Evolutionary conservation across 164 flowering plant species (phyloP), one percentile per base, ranked within the genome.

Genomic region (Tetracentron sinense): DNA sequence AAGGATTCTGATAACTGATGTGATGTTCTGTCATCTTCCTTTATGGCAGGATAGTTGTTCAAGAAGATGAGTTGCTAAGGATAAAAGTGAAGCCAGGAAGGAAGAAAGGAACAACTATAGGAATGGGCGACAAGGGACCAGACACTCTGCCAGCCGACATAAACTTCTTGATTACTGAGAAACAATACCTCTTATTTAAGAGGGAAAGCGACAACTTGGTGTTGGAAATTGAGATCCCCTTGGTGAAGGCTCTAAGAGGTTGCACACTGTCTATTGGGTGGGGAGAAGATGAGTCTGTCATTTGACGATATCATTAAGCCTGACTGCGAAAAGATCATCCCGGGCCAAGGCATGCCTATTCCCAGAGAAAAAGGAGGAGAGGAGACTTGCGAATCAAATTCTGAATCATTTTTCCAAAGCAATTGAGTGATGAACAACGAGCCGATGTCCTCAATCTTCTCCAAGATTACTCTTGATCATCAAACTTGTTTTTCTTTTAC

Each of bases 31-130:
- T n/a, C n/a, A n/a, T 48, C 21, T 47, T 63, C 10, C 12, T 26
- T 38, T 49, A 2, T 63, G 23, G 69, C 80, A 84, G 92, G 77
- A 35, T 71, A 50, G 72, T 79, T 20, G 72, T 75, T 21, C 75
- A 80, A 75, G 85, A 86, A 66, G 89, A 83, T 31, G 91, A 89
- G 68, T 58, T 66, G 33, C 51, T 89, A 17, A 71, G 60, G 35
- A 87, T 92, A 67, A 79, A 79, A 26, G 79, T 92, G 50, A 82
- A 86, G 70, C 87, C 94, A 5, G 98, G 98, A 71, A 87, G 96
- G 98, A 82, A 55, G 70, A 79, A 77, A 62, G 98, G 98, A 42
- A 92, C 89, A 22, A 83, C 74, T 70, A 77, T 87, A 60, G 92
- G 94, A 23, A 78, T 66, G 62, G 92, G 94, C 0, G 79, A 81